A percentile compares a stretch with the other conserved stretches of the same genome.
These are phyloP conservation scores for Lolium rigidum DNA, from an alignment of 176 grass and related monocot species.

Conservation along the genomic window DNA sequence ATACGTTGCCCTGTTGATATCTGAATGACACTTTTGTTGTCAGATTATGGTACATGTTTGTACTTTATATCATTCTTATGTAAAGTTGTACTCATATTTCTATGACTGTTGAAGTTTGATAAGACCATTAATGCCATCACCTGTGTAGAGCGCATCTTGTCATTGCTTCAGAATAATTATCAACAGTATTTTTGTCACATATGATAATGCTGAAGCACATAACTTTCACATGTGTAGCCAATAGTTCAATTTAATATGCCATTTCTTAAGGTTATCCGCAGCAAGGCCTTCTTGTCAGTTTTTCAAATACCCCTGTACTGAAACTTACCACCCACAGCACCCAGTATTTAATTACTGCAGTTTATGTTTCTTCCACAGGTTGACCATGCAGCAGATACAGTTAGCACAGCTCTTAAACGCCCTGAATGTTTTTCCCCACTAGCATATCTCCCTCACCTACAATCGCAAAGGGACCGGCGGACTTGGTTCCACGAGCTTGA, in stretches of 20 bases:
- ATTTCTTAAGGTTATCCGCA: neutral
- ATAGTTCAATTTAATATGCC: neutral
- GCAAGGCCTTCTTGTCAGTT: neutral
- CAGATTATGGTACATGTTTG: neutral
- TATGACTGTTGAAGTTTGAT: neutral
- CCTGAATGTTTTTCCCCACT: neutral
- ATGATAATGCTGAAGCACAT: neutral
- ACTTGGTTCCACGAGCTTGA: conserved; percentile 40
- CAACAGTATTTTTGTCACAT: neutral
- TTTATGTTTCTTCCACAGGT: conserved; percentile 33
- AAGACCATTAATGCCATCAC: neutral
- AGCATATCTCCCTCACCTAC: neutral
- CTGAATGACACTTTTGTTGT: neutral
- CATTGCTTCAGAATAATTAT: neutral
- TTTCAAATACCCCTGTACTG: neutral
- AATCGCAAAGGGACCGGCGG: neutral
- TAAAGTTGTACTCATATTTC: neutral
- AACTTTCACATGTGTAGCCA: conserved; percentile 4
- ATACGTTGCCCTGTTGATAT: neutral
- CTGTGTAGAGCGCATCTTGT: neutral
- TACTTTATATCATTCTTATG: neutral
- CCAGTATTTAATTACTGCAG: neutral
- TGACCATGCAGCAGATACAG: conserved; percentile 20
- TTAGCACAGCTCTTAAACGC: conserved; percentile 1
- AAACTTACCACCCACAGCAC: neutral